Base-by-base conservation (phyloP, 805 yeast genomes). In the Candida ovalis region DNA sequence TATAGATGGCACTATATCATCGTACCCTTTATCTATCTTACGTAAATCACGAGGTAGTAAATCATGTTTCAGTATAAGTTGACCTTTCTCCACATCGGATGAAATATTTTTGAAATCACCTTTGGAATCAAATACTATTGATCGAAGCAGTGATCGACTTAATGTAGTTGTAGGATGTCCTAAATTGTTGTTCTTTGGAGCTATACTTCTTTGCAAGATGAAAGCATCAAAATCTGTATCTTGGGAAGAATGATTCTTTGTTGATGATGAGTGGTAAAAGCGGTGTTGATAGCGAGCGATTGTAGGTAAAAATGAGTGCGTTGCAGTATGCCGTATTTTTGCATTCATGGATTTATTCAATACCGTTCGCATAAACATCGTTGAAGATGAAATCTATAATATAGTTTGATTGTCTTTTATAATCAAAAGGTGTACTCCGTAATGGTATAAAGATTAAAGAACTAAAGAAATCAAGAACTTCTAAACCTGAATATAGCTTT, bases 1-100 rank as follows among this genome's bases (percentile, higher is more conserved):
- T 2, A 80, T 67, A 35, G 81, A 74, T 0, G 84, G 84, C n/a
- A 80, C 84, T 27, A 80, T 76, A 53, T 79, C 84, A 32, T 66
- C 68, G 47, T 67, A 67, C 2, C 69, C 71, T 49, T 67, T 69
- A 28, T 77, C 76, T 30, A 80, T 73, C 57, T 80, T 80, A 7
- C 84, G 57, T 33, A 80, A 64, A 57, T 80, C 84, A 54, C 84
- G 64, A 1, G 82, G 77, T 0, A 75, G 70, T 27, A 80, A 58
- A 49, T 74, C 73, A 59, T 78, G 75, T 15, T 64, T 62, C 44
- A 66, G 62, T 58, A 80, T 66, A 44, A 80, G 69, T 40, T 71
- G 74, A 40, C 62, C 64, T 43, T 75, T 69, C 46, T 70, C 67
- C 23, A 72, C 59, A 40, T 75, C 81, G 38, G 75, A 68, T 8